Evolutionary conservation across 768 basidiomycete genomes (phyloP).

Genomic region (Porphyrellus cyaneotinctus): DNA sequence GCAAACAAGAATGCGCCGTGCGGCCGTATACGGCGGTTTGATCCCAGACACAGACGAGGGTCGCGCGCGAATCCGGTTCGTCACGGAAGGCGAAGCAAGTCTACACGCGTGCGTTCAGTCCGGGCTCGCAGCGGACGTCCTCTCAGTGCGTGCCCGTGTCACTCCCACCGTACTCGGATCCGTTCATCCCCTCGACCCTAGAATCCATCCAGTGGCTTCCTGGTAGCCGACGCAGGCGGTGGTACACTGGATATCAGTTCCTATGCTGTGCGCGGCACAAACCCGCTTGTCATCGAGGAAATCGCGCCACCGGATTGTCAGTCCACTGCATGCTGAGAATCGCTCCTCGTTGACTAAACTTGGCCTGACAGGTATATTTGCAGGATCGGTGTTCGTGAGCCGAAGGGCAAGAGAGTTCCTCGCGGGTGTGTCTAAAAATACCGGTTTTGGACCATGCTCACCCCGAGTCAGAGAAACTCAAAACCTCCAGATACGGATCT

Average conservation of each 20-base stretch:
- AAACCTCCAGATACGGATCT: slow-evolving; percentile 67
- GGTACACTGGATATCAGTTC: slow-evolving; percentile 80
- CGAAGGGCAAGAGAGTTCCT: slow-evolving; percentile 68
- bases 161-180: not conserved
- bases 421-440: slow-evolving; percentile 43
- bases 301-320: slow-evolving; percentile 78
- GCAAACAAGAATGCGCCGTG: slow-evolving; percentile 73
- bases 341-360: slow-evolving; percentile 1
- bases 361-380: slow-evolving; percentile 59
- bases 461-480: slow-evolving; percentile 57
- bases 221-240: slow-evolving; percentile 78
- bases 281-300: slow-evolving; percentile 75
- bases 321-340: slow-evolving; percentile 18
- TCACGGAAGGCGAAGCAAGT: slow-evolving; percentile 83
- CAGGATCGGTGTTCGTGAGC: slow-evolving; percentile 80
- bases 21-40: slow-evolving; percentile 65
- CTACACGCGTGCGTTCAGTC: slow-evolving; percentile 76
- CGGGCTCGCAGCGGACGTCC: slow-evolving; percentile 72
- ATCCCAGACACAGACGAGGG: slow-evolving; percentile 74
- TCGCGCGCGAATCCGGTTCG: slow-evolving; percentile 69
- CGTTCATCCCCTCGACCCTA: slow-evolving; percentile 25
- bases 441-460: slow-evolving; percentile 1
- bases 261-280: slow-evolving; percentile 66
- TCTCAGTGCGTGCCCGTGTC: slow-evolving; percentile 47
- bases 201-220: slow-evolving; percentile 73